Conservation (phyloP, 2,329 filamentous ascomycete genomes). For the Epichloe uncinata region DNA sequence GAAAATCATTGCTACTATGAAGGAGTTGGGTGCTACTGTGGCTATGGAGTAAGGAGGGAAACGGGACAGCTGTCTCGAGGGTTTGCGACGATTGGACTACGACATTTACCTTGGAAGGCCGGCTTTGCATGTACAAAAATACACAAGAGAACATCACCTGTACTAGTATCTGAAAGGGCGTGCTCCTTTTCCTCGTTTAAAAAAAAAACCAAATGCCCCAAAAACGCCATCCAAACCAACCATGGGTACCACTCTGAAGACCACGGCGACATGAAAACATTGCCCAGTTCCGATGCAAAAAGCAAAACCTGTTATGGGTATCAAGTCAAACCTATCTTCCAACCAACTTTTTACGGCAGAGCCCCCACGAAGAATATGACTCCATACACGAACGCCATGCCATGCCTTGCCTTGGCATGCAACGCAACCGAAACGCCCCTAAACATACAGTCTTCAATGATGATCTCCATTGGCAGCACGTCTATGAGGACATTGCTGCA, state of each 20-base stretch:
- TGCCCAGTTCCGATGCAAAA: not conserved
- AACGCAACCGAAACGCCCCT: not conserved
- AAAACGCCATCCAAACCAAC: not conserved
- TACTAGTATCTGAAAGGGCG: conserved; percentile 22
- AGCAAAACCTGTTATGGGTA: conserved; percentile 13
- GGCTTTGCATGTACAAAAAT: conserved; percentile 25
- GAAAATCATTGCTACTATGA: conserved; percentile 93
- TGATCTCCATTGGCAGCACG: conserved; percentile 18
- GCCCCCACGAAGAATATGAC: conserved; percentile 1
- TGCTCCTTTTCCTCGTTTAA: not conserved
- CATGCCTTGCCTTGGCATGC: conserved; percentile 13
- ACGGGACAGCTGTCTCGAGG: not conserved
- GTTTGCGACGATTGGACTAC: conserved; percentile 6
- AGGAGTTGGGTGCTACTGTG: conserved; percentile 80
- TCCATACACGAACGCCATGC: conserved; percentile 14
- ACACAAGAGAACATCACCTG: conserved; percentile 12
- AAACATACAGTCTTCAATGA: conserved; percentile 8
- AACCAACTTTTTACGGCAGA: not conserved
- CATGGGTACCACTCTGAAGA: not conserved
- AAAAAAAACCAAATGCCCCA: not conserved
- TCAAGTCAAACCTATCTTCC: conserved; percentile 12
- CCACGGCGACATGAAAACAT: not conserved
- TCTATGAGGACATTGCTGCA: conserved; percentile 27
- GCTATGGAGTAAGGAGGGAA: conserved; percentile 63
- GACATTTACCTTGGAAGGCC: conserved; percentile 19